Conservation (phyloP, 768 basidiomycete genomes). For the Clavaria fumosa region DNA sequence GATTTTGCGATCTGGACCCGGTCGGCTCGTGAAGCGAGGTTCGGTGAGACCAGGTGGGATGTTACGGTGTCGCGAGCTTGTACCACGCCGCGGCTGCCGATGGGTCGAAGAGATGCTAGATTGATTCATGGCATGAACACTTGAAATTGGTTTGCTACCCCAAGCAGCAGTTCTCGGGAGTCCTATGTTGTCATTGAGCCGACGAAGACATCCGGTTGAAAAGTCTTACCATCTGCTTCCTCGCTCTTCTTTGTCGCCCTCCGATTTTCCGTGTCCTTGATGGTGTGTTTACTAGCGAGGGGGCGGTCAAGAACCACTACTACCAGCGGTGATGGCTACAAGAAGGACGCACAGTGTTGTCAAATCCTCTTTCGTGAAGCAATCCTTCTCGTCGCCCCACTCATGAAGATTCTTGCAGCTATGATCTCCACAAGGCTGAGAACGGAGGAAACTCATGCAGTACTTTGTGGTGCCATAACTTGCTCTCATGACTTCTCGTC, state of each 20-base stretch:
- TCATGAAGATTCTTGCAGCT: constrained; percentile 93
- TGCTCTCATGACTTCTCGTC: constrained; percentile 79
- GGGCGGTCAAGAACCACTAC: constrained; percentile 7
- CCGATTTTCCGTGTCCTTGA: constrained; percentile 74
- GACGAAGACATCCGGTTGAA: constrained; percentile 6
- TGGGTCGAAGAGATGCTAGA: background rate
- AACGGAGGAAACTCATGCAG: constrained; percentile 89
- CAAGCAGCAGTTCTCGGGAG: constrained; percentile 58
- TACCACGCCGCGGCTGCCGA: constrained; percentile 29
- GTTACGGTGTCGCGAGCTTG: constrained; percentile 25
- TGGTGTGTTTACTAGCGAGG: constrained; percentile 65
- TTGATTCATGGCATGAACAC: constrained; percentile 2
- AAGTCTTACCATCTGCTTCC: constrained; percentile 33
- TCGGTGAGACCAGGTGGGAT: constrained; percentile 18
- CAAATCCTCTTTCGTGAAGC: constrained; percentile 92
- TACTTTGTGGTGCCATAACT: constrained; percentile 97
- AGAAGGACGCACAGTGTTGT: constrained; percentile 56
- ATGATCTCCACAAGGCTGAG: constrained; percentile 69
- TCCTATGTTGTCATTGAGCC: constrained; percentile 20
- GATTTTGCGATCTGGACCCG: constrained; percentile 26
- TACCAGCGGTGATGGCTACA: constrained; percentile 4
- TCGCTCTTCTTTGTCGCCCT: constrained; percentile 42
- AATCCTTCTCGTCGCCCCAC: constrained; percentile 97
- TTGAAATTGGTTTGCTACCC: constrained; percentile 30
- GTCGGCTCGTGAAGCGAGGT: constrained; percentile 22